Percentiles rank a stretch among this genome's conserved stretches.
Conservation (phyloP, 2,329 filamentous ascomycete genomes). For the Cladosporium halotolerans region DNA sequence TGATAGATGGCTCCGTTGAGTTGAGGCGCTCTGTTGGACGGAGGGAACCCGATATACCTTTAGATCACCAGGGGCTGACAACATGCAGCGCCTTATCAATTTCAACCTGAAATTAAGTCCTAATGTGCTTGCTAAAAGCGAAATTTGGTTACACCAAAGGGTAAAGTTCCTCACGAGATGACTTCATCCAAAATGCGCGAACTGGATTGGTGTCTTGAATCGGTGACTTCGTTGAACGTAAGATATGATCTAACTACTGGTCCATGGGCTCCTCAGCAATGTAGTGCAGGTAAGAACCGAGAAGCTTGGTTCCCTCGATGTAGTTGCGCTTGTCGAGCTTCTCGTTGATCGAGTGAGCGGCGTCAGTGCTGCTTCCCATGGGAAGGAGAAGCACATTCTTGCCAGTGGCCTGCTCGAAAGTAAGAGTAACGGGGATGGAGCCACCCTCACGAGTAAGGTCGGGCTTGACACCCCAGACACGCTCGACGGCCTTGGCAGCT, state of each 20-base stretch:
- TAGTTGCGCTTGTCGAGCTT: constrained; percentile 97
- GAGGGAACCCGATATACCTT: no score
- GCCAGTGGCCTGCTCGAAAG: constrained; percentile 93
- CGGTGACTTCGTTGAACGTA: constrained; percentile 6
- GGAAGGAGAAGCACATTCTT: constrained; percentile 95
- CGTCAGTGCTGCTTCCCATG: constrained; percentile 96
- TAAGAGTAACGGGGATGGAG: constrained; percentile 93
- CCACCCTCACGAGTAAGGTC: constrained; percentile 96
- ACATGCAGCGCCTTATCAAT: no score
- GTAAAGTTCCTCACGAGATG: not conserved
- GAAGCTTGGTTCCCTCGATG: constrained; percentile 92
- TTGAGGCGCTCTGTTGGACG: no score
- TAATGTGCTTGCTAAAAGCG: no score
- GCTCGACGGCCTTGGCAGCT: constrained; percentile 89
- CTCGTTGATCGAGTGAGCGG: constrained; percentile 96
- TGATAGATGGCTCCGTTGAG: no score
- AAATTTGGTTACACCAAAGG: no score
- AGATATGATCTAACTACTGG: not conserved
- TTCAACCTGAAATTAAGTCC: no score
- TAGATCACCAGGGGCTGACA: no score
- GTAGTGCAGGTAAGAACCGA: constrained; percentile 93
- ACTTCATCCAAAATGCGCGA: not conserved
- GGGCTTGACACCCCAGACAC: constrained; percentile 87
- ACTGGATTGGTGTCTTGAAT: not conserved
- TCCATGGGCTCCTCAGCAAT: constrained; percentile 75